These are phyloP conservation scores for Penicillium capsulatum DNA, from an alignment of 2,329 filamentous ascomycete species.

Conservation along the genomic window DNA sequence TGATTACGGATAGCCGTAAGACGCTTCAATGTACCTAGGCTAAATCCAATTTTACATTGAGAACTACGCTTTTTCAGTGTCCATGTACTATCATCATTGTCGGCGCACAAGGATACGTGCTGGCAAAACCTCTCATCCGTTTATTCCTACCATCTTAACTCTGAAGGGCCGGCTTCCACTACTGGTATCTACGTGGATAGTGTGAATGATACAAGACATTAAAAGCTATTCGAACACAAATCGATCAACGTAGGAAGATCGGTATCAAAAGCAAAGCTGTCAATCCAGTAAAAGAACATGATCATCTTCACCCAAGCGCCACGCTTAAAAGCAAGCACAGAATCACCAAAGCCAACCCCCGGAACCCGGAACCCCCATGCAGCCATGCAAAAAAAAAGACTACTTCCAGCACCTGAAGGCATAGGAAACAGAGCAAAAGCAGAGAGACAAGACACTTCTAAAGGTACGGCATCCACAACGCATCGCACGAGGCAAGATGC, in stretches of 20 bases:
- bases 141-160: no score
- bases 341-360: slow-evolving; percentile 12
- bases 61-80: no score
- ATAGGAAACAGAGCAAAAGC: slow-evolving; percentile 11
- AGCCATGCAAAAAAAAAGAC: slow-evolving; percentile 11
- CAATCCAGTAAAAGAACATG: slow-evolving; percentile 5
- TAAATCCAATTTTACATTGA: no score
- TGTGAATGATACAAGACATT: slow-evolving; percentile 2
- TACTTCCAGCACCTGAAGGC: slow-evolving; percentile 2
- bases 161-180: no score
- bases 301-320: slow-evolving; percentile 20
- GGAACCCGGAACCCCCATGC: slow-evolving; percentile 3
- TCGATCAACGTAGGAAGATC: slow-evolving; percentile 16
- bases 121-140: no score
- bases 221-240: slow-evolving; percentile 9
- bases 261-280: slow-evolving; percentile 21
- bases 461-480: slow-evolving; percentile 96
- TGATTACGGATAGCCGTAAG: no score
- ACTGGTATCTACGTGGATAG: no score
- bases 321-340: slow-evolving; percentile 20
- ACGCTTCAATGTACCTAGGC: no score
- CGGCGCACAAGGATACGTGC: no score
- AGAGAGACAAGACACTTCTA: slow-evolving; percentile 40
- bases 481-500: slow-evolving; percentile 81
- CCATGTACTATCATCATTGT: no score